These are phyloP conservation scores for Hysterangium stoloniferum DNA, from an alignment of 768 basidiomycete species.

Conservation along the genomic window DNA sequence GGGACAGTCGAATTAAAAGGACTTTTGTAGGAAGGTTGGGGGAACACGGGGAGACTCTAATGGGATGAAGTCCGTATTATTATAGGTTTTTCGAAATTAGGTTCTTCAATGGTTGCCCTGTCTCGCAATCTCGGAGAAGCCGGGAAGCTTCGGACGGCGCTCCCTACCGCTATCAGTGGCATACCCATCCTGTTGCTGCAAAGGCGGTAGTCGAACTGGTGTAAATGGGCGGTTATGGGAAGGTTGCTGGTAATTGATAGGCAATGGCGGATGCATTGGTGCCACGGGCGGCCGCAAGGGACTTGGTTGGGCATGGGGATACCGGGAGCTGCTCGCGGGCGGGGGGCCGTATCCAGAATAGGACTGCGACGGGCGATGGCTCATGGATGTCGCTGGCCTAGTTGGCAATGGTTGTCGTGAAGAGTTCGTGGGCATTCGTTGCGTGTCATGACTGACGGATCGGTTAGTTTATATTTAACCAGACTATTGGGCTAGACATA, in stretches of 20 bases:
- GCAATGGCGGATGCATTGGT: conserved; percentile 5
- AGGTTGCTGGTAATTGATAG: not conserved
- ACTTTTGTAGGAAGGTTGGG: too few relatives aligned
- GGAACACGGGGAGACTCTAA: too few relatives aligned
- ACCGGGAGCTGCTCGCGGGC: not conserved
- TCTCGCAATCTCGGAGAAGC: conserved; percentile 8
- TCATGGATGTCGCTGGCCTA: conserved; percentile 5
- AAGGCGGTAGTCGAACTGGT: conserved; percentile 3
- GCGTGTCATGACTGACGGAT: too few relatives aligned
- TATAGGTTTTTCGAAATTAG: too few relatives aligned
- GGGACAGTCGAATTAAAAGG: too few relatives aligned
- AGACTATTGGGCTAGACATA: too few relatives aligned
- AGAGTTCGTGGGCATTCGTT: not conserved
- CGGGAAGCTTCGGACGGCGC: conserved; percentile 1
- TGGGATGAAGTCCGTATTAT: too few relatives aligned
- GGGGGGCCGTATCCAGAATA: not conserved
- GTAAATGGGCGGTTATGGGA: not conserved
- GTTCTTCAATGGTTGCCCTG: too few relatives aligned
- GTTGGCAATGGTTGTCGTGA: not conserved
- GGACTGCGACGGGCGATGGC: not conserved
- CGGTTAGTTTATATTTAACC: too few relatives aligned
- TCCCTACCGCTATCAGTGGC: conserved; percentile 5
- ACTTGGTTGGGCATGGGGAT: not conserved
- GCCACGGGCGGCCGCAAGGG: not conserved
- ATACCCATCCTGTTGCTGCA: conserved; percentile 7